Evolutionary conservation across 345 rosid genomes (phyloP).

Genomic region (Orychophragmus violaceus): DNA sequence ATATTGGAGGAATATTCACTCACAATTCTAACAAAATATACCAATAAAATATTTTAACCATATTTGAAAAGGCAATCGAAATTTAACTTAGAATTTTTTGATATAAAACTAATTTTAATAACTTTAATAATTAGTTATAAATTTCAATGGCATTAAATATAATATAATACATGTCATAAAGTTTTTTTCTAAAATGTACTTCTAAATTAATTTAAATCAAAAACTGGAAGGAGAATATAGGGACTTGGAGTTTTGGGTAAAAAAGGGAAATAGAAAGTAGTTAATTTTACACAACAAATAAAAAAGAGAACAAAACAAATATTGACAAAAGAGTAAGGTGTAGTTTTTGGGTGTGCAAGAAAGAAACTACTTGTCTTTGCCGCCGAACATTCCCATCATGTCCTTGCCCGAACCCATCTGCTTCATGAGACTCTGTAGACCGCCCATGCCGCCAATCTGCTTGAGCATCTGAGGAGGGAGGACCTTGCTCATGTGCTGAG

Average conservation of each 20-base stretch:
- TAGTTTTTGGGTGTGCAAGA: neutral
- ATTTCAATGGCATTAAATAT: too few relatives aligned
- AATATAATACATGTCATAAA: too few relatives aligned
- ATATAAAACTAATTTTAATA: too few relatives aligned
- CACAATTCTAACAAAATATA: too few relatives aligned
- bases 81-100: too few relatives aligned
- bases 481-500: constrained; percentile 86
- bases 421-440: constrained; percentile 85
- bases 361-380: constrained; percentile 36
- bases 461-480: constrained; percentile 88
- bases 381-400: constrained; percentile 91
- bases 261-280: neutral
- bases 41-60: too few relatives aligned
- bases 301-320: neutral
- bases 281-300: neutral
- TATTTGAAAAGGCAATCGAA: too few relatives aligned
- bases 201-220: neutral
- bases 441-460: constrained; percentile 94
- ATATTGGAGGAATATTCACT: too few relatives aligned
- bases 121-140: too few relatives aligned
- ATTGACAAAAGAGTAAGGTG: neutral
- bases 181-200: too few relatives aligned
- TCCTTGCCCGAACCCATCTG: constrained; percentile 85
- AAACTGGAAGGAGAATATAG: neutral
- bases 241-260: neutral